These are phyloP conservation scores for Spergularia bocconei DNA, from an alignment of 148 eudicot species.

Conservation along the genomic window DNA sequence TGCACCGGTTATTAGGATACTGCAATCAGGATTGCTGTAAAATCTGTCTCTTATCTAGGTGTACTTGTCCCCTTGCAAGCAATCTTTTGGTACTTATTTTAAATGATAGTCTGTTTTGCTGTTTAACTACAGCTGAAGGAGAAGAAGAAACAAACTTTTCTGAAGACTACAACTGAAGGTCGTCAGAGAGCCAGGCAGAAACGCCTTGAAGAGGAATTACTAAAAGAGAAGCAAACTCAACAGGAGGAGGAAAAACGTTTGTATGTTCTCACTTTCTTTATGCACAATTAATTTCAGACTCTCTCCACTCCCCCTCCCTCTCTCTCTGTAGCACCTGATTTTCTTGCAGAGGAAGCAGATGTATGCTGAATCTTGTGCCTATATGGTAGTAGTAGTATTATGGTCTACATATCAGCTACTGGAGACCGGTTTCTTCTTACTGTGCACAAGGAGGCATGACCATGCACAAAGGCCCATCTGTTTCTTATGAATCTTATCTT, in stretches of 20 bases:
- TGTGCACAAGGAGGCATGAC: no score
- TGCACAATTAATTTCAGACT: neutral
- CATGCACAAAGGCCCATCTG: no score
- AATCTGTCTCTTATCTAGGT: neutral
- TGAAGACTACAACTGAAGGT: constrained; percentile 91
- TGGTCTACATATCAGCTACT: no score
- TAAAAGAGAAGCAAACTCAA: constrained; percentile 68
- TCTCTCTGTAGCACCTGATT: no score
- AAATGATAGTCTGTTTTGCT: constrained; percentile 14
- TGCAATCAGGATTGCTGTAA: neutral
- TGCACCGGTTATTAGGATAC: neutral
- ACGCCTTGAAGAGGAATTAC: constrained; percentile 79
- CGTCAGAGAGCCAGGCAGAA: constrained; percentile 95
- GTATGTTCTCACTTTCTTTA: constrained; percentile 43
- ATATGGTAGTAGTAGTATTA: no score
- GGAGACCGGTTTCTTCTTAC: no score
- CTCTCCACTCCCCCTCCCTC: no score
- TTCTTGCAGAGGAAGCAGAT: no score
- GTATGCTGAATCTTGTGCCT: no score
- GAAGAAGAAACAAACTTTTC: constrained; percentile 80
- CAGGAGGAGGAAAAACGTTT: constrained; percentile 84
- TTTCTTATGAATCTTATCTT: no score
- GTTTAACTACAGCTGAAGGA: constrained; percentile 64
- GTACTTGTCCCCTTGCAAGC: neutral
- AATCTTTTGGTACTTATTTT: neutral